A percentile compares a stretch with the other conserved stretches of the same genome.
Conservation (phyloP, 768 basidiomycete species). For the Mycena epipterygia region DNA sequence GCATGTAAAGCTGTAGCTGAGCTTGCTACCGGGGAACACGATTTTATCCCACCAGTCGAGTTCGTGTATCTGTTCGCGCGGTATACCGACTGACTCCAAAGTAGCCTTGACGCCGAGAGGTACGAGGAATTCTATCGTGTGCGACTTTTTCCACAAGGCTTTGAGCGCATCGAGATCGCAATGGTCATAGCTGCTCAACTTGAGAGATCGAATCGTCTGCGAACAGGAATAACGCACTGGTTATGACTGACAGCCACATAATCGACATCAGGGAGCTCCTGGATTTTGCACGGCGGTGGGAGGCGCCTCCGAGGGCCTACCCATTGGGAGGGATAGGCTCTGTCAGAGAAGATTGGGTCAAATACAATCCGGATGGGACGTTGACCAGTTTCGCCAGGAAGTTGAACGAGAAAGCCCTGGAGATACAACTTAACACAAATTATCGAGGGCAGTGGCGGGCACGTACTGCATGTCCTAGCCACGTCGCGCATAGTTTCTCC, state of each 20-base stretch:
- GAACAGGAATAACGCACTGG: constrained; percentile 49
- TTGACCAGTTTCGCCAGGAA: constrained; percentile 33
- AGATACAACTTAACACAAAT: background rate
- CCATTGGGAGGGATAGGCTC: constrained; percentile 45
- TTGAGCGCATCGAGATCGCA: constrained; percentile 52
- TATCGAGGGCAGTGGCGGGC: background rate
- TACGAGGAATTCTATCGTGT: constrained; percentile 50
- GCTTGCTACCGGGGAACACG: constrained; percentile 31
- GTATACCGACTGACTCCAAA: constrained; percentile 45
- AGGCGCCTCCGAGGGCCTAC: constrained; percentile 49
- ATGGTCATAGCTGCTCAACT: constrained; percentile 54
- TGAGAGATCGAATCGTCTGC: background rate
- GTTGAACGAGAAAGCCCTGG: constrained; percentile 47
- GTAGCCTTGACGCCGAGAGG: constrained; percentile 49
- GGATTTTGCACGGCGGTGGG: constrained; percentile 51
- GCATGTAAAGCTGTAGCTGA: constrained; percentile 45
- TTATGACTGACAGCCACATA: constrained; percentile 58
- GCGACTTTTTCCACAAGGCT: constrained; percentile 36
- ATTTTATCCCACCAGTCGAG: constrained; percentile 58
- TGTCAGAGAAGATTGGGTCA: constrained; percentile 56
- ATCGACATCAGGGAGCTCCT: constrained; percentile 54
- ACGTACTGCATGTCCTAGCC: constrained; percentile 55
- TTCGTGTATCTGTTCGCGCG: constrained; percentile 47
- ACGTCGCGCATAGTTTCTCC: constrained; percentile 44
- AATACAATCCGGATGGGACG: constrained; percentile 51